Evolutionary conservation across 768 basidiomycete genomes (phyloP).

Genomic region (Suillus subalutaceus): DNA sequence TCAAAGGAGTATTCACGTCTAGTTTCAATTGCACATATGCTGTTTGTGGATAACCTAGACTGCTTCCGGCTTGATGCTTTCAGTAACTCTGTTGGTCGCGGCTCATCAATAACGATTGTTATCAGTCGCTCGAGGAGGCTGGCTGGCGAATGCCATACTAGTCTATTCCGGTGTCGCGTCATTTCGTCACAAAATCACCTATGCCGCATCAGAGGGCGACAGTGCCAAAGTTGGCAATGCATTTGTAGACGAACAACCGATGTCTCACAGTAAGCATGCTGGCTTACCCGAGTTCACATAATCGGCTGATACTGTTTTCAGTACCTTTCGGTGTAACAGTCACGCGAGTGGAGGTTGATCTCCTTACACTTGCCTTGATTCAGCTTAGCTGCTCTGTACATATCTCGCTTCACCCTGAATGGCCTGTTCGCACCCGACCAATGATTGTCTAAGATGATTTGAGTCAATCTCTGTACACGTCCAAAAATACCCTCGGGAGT

Average conservation of each 20-base stretch:
- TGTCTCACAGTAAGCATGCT: too few relatives aligned
- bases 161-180: background rate
- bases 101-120: background rate
- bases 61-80: background rate
- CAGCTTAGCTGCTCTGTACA: background rate
- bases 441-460: too few relatives aligned
- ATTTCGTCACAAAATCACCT: background rate
- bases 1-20: background rate
- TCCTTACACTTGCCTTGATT: background rate
- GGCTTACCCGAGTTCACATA: too few relatives aligned
- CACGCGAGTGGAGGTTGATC: background rate
- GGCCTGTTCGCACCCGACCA: background rate
- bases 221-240: too few relatives aligned
- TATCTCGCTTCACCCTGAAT: background rate
- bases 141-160: too few relatives aligned
- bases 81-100: background rate
- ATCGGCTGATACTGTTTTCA: background rate
- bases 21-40: background rate
- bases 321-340: background rate
- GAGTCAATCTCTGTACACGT: background rate
- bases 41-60: background rate
- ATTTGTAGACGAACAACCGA: too few relatives aligned
- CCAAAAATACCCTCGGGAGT: slow-evolving; percentile 21
- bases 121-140: background rate
- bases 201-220: background rate